A percentile compares a stretch with the other conserved stretches of the same genome.
Evolutionary conservation across 2,329 filamentous ascomycete genomes (phyloP).

Genomic region (Rhexocercosporidium sp.): DNA sequence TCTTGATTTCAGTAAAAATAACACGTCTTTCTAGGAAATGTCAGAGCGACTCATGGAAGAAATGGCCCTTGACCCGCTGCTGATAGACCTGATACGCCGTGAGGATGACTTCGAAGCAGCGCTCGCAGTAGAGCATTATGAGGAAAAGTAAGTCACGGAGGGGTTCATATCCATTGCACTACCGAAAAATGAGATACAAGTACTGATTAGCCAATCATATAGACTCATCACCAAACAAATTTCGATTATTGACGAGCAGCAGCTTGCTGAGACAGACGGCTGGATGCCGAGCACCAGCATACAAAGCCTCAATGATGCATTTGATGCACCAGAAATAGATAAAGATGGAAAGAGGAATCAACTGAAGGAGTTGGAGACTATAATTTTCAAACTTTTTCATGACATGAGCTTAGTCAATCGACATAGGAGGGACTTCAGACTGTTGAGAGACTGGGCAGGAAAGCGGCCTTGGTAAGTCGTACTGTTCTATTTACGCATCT

Average conservation of each 20-base stretch:
- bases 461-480: conserved; percentile 26
- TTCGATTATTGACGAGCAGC: conserved; percentile 15
- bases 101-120: conserved; percentile 5
- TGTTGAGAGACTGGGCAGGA: conserved; percentile 28
- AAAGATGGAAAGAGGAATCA: background rate
- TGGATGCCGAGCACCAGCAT: background rate
- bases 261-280: background rate
- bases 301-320: background rate
- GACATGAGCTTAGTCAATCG: conserved; percentile 24
- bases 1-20: no score
- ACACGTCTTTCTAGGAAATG: background rate
- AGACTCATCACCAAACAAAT: conserved; percentile 31
- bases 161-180: background rate
- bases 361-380: background rate
- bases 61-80: background rate
- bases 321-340: background rate
- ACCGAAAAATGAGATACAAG: background rate
- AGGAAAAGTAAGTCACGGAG: conserved; percentile 6
- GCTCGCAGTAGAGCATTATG: conserved; percentile 17
- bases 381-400: conserved; percentile 4
- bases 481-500: background rate
- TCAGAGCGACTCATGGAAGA: background rate
- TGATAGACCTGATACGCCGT: background rate
- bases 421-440: conserved; percentile 24
- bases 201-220: conserved; percentile 5